Evolutionary conservation across 2,329 filamentous ascomycete species (phyloP).

Genomic region (Calycina herbarum): DNA sequence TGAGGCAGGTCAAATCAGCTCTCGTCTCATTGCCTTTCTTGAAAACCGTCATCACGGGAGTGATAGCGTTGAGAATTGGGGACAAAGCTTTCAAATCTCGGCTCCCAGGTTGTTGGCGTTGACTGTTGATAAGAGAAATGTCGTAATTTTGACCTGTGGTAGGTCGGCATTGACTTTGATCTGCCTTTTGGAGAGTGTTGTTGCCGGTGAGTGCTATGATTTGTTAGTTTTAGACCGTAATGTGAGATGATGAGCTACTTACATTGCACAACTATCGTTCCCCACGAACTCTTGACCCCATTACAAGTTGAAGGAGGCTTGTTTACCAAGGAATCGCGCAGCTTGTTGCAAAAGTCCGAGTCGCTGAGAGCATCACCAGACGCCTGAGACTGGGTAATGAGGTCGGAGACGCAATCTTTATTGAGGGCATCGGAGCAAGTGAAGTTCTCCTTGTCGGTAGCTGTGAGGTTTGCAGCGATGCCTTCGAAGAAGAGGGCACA

Average conservation of each 20-base stretch:
- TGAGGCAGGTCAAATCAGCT: conserved; percentile 7
- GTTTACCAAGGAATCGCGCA: neutral
- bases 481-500: conserved; percentile 8
- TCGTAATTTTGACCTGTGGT: conserved; percentile 6
- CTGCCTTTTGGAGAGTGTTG: neutral
- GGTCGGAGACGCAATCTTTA: neutral
- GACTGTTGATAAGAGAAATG: neutral
- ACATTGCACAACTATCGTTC: neutral
- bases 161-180: conserved; percentile 7
- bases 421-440: conserved; percentile 6
- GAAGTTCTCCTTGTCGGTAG: neutral
- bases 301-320: conserved; percentile 6
- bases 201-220: neutral
- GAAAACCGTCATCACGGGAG: conserved; percentile 1
- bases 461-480: conserved; percentile 2
- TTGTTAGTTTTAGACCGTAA: neutral
- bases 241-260: neutral
- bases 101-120: conserved; percentile 2
- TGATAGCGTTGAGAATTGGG: conserved; percentile 5
- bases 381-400: neutral
- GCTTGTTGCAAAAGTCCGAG: conserved; percentile 4
- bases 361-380: conserved; percentile 1
- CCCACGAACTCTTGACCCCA: conserved; percentile 1
- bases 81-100: neutral
- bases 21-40: conserved; percentile 8